Base-by-base conservation (phyloP, 495 filamentous ascomycete genomes). In the Neurospora sp. region DNA sequence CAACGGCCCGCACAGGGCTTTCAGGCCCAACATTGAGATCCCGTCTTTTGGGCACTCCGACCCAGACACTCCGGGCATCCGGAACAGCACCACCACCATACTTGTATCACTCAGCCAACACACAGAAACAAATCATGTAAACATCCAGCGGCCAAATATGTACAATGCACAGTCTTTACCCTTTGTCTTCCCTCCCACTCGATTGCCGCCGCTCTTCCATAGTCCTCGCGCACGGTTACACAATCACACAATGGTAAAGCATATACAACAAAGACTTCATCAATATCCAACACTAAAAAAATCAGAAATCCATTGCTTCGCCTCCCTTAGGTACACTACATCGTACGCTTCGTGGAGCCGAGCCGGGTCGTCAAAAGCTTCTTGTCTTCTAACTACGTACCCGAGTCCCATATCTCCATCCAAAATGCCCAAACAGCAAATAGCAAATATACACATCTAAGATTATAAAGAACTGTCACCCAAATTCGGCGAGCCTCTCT, bases 351-450 rank as follows among this genome's bases (percentile, higher is more conserved):
- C 54, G 14, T 66, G 54, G 54, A 66, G 27, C 54, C 27, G 54
- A 91, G 39, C 82, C 92, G 38, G 85, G 92, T 8, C 86, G 91
- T 11, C 92, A 92, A 89, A 93, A 92, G 90, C 92, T 92, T 78
- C 90, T 91, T 0, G 92, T 92, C 73, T 83, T 92, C 35, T 92
- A 39, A 31, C 35, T 72, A 66, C 54, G 54, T 66, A 66, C 54
- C 54, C 54, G 12, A 54, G 37, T 66, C 72, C 62, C 73, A 69
- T 59, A 23, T 38, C 72, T 42, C 31, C 31, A 72, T 70, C 73
- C 72, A 72, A 77, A 66, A 35, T 35, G 54, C 54, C 14, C 46
- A 6, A 66, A 37, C 27, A 66, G 1, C 54, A 66, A 75, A 75
- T 74, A 72, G 88, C 86, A 92, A 90, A 48, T 78, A 80, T 80